Conservation (phyloP, 139 green algal species). For the Chlamydomonas asymmetrica region DNA sequence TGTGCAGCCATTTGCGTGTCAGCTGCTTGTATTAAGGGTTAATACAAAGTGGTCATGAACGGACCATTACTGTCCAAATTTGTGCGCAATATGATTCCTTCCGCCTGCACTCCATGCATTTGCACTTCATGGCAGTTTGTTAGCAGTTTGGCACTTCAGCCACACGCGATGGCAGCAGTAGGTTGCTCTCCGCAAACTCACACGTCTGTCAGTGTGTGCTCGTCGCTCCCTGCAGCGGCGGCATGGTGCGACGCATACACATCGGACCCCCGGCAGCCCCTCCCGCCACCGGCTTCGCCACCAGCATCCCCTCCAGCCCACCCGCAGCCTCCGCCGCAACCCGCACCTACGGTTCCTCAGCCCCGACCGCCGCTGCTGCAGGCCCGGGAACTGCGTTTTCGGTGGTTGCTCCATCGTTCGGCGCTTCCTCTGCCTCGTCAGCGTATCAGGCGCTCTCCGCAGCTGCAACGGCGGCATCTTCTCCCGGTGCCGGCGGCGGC, state of each 20-base stretch:
- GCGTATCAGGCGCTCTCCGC: too few relatives aligned
- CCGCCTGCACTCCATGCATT: too few relatives aligned
- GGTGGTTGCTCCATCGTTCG: background rate
- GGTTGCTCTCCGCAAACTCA: too few relatives aligned
- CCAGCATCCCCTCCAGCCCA: background rate
- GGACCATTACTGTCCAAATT: too few relatives aligned
- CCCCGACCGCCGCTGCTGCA: background rate
- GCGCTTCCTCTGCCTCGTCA: background rate
- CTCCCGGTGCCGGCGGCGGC: constrained; percentile 2
- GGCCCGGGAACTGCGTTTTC: background rate
- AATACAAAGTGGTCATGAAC: too few relatives aligned
- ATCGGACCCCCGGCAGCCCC: constrained; percentile 37
- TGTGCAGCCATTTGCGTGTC: too few relatives aligned
- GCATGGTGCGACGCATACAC: constrained; percentile 47
- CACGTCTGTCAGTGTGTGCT: too few relatives aligned
- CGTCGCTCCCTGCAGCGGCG: constrained; percentile 33
- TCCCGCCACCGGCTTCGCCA: background rate
- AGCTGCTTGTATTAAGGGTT: too few relatives aligned
- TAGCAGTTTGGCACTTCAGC: too few relatives aligned
- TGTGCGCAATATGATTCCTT: too few relatives aligned
- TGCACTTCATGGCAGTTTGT: too few relatives aligned
- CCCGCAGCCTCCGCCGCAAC: background rate
- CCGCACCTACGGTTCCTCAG: background rate
- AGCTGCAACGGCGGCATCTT: background rate
- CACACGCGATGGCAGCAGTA: too few relatives aligned